A percentile compares a stretch with the other conserved stretches of the same genome.
Conservation (phyloP, 306 rosid species). For the Quercus berberidifolia region DNA sequence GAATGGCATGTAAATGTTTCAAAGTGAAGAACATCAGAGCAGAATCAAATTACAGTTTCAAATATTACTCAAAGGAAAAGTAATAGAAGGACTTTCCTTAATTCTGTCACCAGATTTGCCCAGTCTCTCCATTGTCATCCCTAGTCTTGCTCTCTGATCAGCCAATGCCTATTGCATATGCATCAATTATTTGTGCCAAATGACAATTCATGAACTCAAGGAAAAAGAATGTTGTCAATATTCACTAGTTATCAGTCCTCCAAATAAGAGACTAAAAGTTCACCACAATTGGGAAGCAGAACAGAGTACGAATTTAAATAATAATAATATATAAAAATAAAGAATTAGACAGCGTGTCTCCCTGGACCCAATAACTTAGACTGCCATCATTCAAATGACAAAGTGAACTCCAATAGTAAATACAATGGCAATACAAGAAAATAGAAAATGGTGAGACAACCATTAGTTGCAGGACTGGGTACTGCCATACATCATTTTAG, state of each 20-base stretch:
- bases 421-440: not conserved
- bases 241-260: not conserved
- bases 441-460: no score
- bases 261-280: conserved; percentile 1
- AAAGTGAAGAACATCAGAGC: not conserved
- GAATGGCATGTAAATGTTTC: not conserved
- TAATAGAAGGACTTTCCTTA: conserved; percentile 42
- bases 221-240: not conserved
- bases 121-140: conserved; percentile 74
- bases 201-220: conserved; percentile 7
- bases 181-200: conserved; percentile 29
- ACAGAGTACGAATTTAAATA: not conserved
- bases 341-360: not conserved
- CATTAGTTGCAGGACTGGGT: no score
- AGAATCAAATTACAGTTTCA: not conserved
- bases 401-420: not conserved
- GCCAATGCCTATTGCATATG: conserved; percentile 70
- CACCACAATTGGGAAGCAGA: conserved; percentile 5
- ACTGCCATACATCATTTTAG: not conserved
- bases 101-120: conserved; percentile 68
- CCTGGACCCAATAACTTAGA: not conserved
- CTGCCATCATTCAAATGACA: not conserved
- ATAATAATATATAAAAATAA: not conserved
- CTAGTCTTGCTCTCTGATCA: conserved; percentile 76
- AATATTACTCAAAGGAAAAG: not conserved